Percentiles rank a stretch among this genome's conserved stretches.
phyloP scores from a whole-genome alignment of 208 protist species.

The Trypanosoma congolense region DNA sequence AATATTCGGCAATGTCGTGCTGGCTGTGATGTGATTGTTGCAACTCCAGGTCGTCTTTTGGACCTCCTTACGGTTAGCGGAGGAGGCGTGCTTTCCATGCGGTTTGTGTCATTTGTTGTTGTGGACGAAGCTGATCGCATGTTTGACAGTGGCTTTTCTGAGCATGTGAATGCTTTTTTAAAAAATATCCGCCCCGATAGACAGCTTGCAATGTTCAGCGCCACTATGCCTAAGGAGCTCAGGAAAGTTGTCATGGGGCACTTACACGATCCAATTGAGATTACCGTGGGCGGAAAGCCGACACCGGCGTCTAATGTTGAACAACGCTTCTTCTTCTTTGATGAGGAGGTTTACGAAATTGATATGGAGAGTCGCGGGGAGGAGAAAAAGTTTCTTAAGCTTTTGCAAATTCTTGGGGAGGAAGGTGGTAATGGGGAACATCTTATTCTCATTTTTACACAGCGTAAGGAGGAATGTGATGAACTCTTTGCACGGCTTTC shows the following conservation, averaged over 20 bases:
- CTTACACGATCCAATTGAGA: constrained; percentile 76
- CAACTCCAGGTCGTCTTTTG: constrained; percentile 81
- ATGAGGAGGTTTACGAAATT: constrained; percentile 78
- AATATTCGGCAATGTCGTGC: constrained; percentile 64
- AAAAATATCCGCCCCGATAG: constrained; percentile 86
- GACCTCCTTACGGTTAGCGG: constrained; percentile 87
- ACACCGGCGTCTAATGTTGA: constrained; percentile 85
- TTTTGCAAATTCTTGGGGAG: constrained; percentile 87
- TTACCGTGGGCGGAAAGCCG: constrained; percentile 82
- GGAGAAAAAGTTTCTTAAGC: constrained; percentile 63
- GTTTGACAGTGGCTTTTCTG: constrained; percentile 93
- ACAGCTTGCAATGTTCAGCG: constrained; percentile 87
- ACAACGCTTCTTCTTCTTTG: constrained; percentile 89
- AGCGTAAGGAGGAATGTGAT: constrained; percentile 89
- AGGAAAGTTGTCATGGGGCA: constrained; percentile 64
- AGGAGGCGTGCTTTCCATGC: constrained; percentile 53
- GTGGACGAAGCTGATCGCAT: constrained; percentile 94
- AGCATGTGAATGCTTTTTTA: constrained; percentile 89
- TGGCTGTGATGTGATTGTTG: constrained; percentile 79
- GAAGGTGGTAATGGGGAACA: constrained; percentile 56
- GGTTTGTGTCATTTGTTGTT: constrained; percentile 78
- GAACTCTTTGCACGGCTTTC: constrained; percentile 76
- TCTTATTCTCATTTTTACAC: constrained; percentile 89
- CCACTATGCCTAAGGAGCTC: constrained; percentile 89
- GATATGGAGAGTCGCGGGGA: constrained; percentile 44